Evolutionary conservation across 2,329 filamentous ascomycete species (phyloP), one percentile per base, ranked within the genome.

Genomic region (Colletotrichum tanaceti): DNA sequence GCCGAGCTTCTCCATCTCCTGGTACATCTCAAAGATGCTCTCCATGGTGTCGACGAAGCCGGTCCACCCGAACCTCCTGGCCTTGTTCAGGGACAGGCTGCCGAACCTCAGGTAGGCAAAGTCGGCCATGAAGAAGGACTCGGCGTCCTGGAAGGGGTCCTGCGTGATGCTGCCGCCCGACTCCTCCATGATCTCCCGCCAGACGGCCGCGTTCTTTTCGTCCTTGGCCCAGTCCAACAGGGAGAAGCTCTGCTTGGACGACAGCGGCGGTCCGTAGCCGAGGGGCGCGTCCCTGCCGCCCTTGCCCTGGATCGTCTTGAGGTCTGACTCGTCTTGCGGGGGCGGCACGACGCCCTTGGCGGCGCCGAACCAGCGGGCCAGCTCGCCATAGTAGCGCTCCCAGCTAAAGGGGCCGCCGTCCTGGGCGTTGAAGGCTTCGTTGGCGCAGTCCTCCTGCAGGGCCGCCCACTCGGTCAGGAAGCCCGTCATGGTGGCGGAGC

Each of bases 21-120:
- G 46, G 28, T 60, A 68, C 41, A 28, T 44, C 6, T 61, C 61
- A 24, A 65, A 68, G 39, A 65, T 43, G 4, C 54, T 55, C 38
- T 68, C 65, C 28, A 59, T 50, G 11, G 54, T 63, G 32, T 68
- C 65, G 20, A 68, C 46, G 1, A 64, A 64, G 2, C 54, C 60
- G 1, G 52, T 58, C 44, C 60, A 59, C 5, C 65, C 53, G 28
- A 46, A 54, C 1, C 65, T 50, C 16, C 60, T 18, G 3, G 61
- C 55, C 44, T 57, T 68, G 7, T 61, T 60, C 43, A 65, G 9
- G 35, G 22, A 57, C 2, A 44, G 11, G 10, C 52, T 65, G 4
- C 55, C 55, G 1, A 57, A 50, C 1, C 61, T 13, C 11, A 38
- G 39, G 20, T 68, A 65, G 1, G 49, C 55, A 24, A 22, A 57